These are phyloP conservation scores for Schizophyllum amplum DNA, from an alignment of 1,284 basidiomycete species.

Conservation along the genomic window DNA sequence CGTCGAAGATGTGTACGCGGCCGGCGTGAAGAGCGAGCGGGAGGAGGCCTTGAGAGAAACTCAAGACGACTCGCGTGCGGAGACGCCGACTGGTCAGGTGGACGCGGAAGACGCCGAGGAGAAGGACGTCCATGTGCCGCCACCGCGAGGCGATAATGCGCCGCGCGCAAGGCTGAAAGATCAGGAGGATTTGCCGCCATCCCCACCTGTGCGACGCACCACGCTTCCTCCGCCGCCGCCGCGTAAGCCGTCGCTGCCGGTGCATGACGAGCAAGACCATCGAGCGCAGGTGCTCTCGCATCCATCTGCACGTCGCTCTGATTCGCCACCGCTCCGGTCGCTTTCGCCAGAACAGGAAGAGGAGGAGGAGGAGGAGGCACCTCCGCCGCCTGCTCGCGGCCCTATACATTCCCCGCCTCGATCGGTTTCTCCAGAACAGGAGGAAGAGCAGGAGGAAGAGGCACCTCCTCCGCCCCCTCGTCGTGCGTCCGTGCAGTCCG, in stretches of 20 bases:
- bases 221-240: no score
- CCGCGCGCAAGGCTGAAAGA: constrained; percentile 2
- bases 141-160: neutral
- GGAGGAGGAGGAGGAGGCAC: constrained; percentile 8
- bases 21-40: no score
- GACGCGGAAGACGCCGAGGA: neutral
- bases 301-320: no score
- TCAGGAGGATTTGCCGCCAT: no score
- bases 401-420: constrained; percentile 8
- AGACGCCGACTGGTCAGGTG: neutral
- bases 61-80: neutral
- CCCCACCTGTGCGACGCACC: no score
- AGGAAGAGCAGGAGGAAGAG: constrained; percentile 1
- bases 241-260: no score
- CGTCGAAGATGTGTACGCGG: neutral
- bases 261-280: no score
- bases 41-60: no score
- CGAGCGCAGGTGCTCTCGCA: no score
- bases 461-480: constrained; percentile 7
- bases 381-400: neutral
- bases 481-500: constrained; percentile 2
- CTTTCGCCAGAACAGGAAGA: no score
- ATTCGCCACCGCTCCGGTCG: no score
- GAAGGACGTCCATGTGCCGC: neutral
- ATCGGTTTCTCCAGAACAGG: constrained; percentile 5